phyloP scores from a whole-genome alignment of 108 stramenopile genomes.

The Pseudonitzschia multistriata region DNA sequence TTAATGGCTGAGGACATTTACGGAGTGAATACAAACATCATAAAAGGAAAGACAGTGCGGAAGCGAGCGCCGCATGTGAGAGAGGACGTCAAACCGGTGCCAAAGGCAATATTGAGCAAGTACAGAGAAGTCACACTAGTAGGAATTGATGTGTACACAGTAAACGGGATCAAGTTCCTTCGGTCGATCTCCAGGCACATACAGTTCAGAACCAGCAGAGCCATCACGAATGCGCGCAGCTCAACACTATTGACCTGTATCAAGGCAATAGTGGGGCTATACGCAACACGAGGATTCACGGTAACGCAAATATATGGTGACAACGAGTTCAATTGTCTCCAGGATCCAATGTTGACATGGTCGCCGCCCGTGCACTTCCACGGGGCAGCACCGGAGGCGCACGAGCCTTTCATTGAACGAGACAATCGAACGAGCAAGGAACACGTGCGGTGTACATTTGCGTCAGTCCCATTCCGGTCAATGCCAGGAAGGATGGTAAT shows the following conservation, averaged over 20 bases:
- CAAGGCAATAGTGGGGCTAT: neutral
- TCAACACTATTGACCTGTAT: neutral
- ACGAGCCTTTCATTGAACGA: neutral
- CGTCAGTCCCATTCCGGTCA: neutral
- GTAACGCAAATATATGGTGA: neutral
- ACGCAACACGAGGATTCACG: neutral
- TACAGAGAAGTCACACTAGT: neutral
- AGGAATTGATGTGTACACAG: neutral
- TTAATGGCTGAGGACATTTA: neutral
- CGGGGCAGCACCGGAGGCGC: too few species aligned
- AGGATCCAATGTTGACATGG: neutral
- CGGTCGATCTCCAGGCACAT: neutral
- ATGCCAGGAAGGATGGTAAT: neutral
- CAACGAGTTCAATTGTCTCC: neutral
- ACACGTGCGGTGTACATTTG: neutral
- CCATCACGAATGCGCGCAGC: neutral
- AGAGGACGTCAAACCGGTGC: neutral
- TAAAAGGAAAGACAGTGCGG: neutral
- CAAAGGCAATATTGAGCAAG: neutral
- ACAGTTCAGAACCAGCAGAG: neutral
- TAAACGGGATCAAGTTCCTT: neutral
- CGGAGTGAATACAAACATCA: neutral
- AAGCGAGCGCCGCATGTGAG: neutral
- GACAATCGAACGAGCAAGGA: neutral
- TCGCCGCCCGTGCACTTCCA: too few species aligned